These are phyloP conservation scores for Teratosphaeria destructans DNA, from an alignment of 2,329 filamentous ascomycete species.

Conservation along the genomic window DNA sequence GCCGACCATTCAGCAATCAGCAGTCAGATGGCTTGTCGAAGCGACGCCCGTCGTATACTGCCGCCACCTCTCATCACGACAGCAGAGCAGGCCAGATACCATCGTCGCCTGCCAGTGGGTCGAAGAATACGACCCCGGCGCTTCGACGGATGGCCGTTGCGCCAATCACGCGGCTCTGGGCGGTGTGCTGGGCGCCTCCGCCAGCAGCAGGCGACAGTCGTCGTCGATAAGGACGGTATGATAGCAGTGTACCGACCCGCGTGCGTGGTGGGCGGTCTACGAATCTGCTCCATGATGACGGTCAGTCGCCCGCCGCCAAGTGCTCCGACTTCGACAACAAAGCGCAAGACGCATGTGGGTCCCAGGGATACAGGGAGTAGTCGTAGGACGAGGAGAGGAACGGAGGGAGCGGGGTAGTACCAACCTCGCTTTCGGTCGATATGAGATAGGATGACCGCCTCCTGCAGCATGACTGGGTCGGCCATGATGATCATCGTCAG, in stretches of 20 bases:
- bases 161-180: neutral
- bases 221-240: too few species aligned
- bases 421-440: neutral
- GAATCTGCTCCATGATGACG: neutral
- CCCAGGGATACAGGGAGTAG: neutral
- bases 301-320: neutral
- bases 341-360: neutral
- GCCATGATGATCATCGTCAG: neutral
- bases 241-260: too few species aligned
- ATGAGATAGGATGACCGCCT: neutral
- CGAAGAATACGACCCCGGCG: neutral
- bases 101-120: neutral
- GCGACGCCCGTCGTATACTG: neutral
- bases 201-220: neutral
- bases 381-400: neutral
- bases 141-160: neutral
- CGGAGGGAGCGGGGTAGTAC: neutral
- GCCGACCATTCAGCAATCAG: neutral
- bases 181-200: neutral
- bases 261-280: neutral
- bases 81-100: neutral
- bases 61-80: neutral
- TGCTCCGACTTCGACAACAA: neutral
- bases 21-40: neutral
- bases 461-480: neutral